Base-by-base conservation (phyloP, 1,284 basidiomycete species). In the Tylopilus sp. region DNA sequence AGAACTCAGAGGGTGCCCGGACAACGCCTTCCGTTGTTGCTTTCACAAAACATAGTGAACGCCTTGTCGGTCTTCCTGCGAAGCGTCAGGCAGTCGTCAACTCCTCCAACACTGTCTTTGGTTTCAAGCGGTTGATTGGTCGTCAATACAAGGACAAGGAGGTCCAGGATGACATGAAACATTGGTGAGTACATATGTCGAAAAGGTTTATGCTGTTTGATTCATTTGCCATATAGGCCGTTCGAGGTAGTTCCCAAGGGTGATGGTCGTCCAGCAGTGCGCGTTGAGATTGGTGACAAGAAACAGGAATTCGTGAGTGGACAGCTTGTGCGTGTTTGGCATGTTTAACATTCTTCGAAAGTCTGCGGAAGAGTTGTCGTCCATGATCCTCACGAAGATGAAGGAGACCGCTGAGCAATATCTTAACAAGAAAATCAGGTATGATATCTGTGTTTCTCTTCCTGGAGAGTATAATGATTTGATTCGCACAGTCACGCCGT, bases 11-110 rank as follows among this genome's bases (percentile, higher is more conserved):
- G 79, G 96, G 96, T 80, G 92, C 92, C 58, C 87, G 96, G 67
- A 98, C 96, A 61, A 99, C 96, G 28, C 97, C 97, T 10, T 99
- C 96, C 48, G 93, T 98, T 54, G 94, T 99, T 61, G 97, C 96
- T 39, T 99, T 99, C 83, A 94, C 95, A 61, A 98, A 98, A 76
- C 85, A 94, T 65, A 90, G 90, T 56, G 92, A 95, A 72, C 90
- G 92, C 61, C 82, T 97, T 40, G 91, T 98, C 60, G 96, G 96
- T 75, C 84, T 97, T 48, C 96, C 97, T 32, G 97, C 96, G 36
- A 95, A 98, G 76, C 92, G 95, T 53, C 96, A 98, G 75, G 94
- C 94, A 7, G 93, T 98, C 48, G 94, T 98, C 71, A 99, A 98
- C 82, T 83, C 92, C n/a, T 74, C 86, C 56, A 94, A 95, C 79